Evolutionary conservation across 495 filamentous ascomycete genomes (phyloP).

Genomic region (Hamigera avellanea): DNA sequence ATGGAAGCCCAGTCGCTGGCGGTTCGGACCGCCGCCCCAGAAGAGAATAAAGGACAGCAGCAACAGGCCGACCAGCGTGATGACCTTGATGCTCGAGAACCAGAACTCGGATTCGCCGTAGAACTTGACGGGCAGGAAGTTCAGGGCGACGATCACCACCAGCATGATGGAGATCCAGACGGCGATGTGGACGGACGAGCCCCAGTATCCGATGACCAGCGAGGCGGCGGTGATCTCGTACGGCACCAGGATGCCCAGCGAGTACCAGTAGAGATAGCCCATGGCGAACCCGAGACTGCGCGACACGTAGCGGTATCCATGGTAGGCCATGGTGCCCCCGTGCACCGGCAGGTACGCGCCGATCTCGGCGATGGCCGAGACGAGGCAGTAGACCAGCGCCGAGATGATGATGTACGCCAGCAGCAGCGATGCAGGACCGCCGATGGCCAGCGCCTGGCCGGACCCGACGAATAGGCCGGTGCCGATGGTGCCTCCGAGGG

Average conservation of each 20-base stretch:
- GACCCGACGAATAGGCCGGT: constrained; percentile 47
- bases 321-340: constrained; percentile 46
- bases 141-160: constrained; percentile 49
- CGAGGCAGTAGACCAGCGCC: constrained; percentile 45
- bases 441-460: constrained; percentile 45
- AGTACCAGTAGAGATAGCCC: constrained; percentile 51
- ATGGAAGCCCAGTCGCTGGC: constrained; percentile 56
- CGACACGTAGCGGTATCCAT: constrained; percentile 48
- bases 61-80: constrained; percentile 61
- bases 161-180: constrained; percentile 68
- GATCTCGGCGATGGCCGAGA: constrained; percentile 54
- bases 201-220: constrained; percentile 65
- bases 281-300: constrained; percentile 52
- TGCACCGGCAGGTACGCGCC: constrained; percentile 51
- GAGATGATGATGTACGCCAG: constrained; percentile 55
- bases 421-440: constrained; percentile 52
- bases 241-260: constrained; percentile 54
- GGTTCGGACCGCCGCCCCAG: constrained; percentile 52
- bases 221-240: constrained; percentile 60
- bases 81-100: constrained; percentile 64
- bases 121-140: constrained; percentile 54
- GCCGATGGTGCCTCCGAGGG: constrained; percentile 58
- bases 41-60: constrained; percentile 61
- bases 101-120: constrained; percentile 69
- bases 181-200: constrained; percentile 31